Base-by-base conservation (phyloP, 176 grass and related monocot genomes). In the Avena insularis region DNA sequence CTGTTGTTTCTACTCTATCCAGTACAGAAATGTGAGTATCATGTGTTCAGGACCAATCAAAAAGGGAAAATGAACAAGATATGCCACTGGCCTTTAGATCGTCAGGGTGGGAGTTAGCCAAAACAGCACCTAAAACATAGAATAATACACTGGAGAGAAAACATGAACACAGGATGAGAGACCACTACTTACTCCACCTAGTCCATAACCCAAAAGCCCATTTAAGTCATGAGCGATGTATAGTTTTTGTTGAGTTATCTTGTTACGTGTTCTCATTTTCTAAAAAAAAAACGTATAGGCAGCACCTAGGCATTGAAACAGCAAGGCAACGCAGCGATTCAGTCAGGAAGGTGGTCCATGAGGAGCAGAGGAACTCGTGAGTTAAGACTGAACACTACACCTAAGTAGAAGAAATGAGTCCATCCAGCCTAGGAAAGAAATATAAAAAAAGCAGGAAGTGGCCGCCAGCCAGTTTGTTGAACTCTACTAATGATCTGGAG, bases 11-110 rank as follows among this genome's bases (percentile, higher is more conserved):
- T 53, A 51, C 40, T 82, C 49, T 59, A 81, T 43, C 29, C 81
- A 88, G 9, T 48, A 40, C 62, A 75, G 13, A 60, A 71, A 53
- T 49, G 69, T 23, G 14, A 77, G 64, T 19, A 82, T 65, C 76
- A 15, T 13, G 3, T 77, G 29, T 56, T 31, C 70, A 75, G 20
- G 45, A 86, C 13, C 74, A 75, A 71, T 59, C 38, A 60, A 60
- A 70, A 49, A 69, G 5, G 51, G 47, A 78, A 78, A 68, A n/a
- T 46, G 19, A 65, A 68, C 6, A 49, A 83, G 25, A 14, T 56
- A 36, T 61, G 21, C 29, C 13, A 58, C 23, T 49, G 19, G 40
- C 15, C 9, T 14, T 23, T 17, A 76, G 36, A 66, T 12, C n/a
- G 16, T 46, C 36, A 40, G 9, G n/a, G 40, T 49, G 40, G 40